Base-by-base conservation (phyloP, 495 filamentous ascomycete species). In the Penicillium fimorum region DNA sequence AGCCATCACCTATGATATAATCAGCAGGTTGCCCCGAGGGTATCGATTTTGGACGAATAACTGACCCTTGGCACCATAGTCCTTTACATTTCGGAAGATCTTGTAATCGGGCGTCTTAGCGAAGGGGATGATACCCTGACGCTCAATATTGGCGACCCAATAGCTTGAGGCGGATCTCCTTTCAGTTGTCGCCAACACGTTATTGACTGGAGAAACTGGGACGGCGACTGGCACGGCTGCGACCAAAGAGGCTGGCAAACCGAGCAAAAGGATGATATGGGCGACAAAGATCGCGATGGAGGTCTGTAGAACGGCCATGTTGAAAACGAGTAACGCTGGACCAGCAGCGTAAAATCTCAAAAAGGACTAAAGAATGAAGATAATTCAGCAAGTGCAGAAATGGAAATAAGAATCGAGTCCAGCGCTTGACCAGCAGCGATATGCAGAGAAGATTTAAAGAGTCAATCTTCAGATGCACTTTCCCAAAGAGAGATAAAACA, bases 21-120 rank as follows among this genome's bases (percentile, higher is more conserved):
- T 73, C 55, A 68, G 59, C 29, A 47, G 70, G 12, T 13, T 61
- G 64, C 30, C 72, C 72, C 63, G 2, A 57, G n/a, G 57, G 8
- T 40, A 32, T 8, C 25, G 11, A 33, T 11, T 11, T 18, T 6
- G 15, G 3, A 24, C 2, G n/a, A 38, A 5, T 12, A 0, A 46
- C 66, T 37, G 65, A 81, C 84, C 88, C 51, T 77, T 85, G 4
- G 89, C 89, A 24, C 89, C 89, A 64, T 82, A 94, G 60, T 96
- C 92, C 72, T 79, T 86, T 27, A 97, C 91, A 67, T 97, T 95
- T 40, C 92, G 88, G 71, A 84, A 96, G 20, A 96, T 79, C 66
- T 91, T 80, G 69, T 91, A 94, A 46, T 64, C 56, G 5, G 18
- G 74, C 63, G 27, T 69, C 32, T 68, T 69, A 56, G 81, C 85